Evolutionary conservation across 208 protist genomes (phyloP), one percentile per base, ranked within the genome.

Genomic region (Crithidia acanthocephali): DNA sequence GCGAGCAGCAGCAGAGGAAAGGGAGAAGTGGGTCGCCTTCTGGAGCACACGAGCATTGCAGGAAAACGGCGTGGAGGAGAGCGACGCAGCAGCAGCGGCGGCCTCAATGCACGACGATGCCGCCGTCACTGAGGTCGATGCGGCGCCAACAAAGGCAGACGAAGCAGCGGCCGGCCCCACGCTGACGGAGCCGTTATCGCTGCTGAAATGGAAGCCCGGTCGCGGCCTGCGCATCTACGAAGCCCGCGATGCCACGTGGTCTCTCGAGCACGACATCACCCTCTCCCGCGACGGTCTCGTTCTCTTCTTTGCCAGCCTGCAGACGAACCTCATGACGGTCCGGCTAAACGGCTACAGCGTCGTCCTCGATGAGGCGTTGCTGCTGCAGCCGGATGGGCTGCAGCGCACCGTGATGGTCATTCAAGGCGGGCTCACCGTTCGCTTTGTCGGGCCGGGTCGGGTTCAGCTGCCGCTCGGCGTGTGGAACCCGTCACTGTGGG

Each of bases 311-410:
- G 80, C 81, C 40, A 92, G 58, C 77, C 35, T 68, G 2, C 68
- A 76, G 23, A 90, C 85, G 22, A 95, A 95, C 61, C 79, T 90
- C 59, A 85, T 95, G 56, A 79, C 80, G 27, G 83, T 95, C n/a
- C 23, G 77, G 56, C 73, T 95, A 60, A 79, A 85, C 58, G 80
- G 86, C n/a, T 67, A 87, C 77, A 75, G 74, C 6, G 74, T 92
- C 55, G 64, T 67, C 30, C 30, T 95, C 42, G 83, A 90, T 60
- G 59, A 81, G 13, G 47, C 74, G 22, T 48, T 76, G 53, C 65
- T 81, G 25, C 59, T 40, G 25, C 72, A 50, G 33, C 72, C 72
- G 32, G 64, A 67, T n/a, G 63, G 67, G 10, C 66, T 67, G 40
- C 68, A 60, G 33, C 76, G 79, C 20, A 74, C 79, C 30, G 79